Evolutionary conservation across 805 yeast species (phyloP).

Genomic region (Candida qinlingensis): DNA sequence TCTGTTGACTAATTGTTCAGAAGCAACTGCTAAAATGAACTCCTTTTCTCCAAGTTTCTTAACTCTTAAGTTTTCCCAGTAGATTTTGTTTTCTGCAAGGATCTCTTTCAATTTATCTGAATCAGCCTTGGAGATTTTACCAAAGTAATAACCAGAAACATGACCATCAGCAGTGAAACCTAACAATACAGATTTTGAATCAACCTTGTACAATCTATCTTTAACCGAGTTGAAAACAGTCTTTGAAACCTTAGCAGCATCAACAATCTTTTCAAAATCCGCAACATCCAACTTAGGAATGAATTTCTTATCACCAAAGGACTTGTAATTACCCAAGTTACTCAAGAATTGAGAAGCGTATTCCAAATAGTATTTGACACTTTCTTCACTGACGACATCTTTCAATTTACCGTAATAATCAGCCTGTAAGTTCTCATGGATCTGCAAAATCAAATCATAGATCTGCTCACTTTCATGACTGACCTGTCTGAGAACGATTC

Average conservation of each 20-base stretch:
- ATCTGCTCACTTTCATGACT: constrained; percentile 76
- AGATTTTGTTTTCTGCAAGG: constrained; percentile 54
- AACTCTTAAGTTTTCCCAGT: constrained; percentile 79
- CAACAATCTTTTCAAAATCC: constrained; percentile 46
- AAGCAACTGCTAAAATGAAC: constrained; percentile 65
- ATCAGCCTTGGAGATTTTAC: constrained; percentile 50
- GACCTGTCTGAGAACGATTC: constrained; percentile 75
- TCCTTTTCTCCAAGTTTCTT: constrained; percentile 43
- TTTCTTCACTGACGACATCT: constrained; percentile 30
- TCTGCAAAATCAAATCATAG: constrained; percentile 58
- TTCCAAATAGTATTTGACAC: constrained; percentile 43
- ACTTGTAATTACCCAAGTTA: constrained; percentile 75
- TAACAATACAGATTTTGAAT: constrained; percentile 45
- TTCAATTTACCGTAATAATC: constrained; percentile 40
- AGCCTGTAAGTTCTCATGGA: constrained; percentile 48
- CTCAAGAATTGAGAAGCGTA: constrained; percentile 71
- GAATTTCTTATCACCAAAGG: constrained; percentile 86
- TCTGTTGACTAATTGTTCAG: constrained; percentile 45
- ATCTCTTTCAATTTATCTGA: constrained; percentile 63
- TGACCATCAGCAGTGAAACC: constrained; percentile 82
- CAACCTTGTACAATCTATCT: constrained; percentile 44
- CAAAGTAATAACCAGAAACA: constrained; percentile 66
- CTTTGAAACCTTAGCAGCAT: constrained; percentile 30
- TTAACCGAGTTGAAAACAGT: constrained; percentile 34
- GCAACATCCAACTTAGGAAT: constrained; percentile 54